Base-by-base conservation (phyloP, 257 asterid species). In the Verbascum thapsus region DNA sequence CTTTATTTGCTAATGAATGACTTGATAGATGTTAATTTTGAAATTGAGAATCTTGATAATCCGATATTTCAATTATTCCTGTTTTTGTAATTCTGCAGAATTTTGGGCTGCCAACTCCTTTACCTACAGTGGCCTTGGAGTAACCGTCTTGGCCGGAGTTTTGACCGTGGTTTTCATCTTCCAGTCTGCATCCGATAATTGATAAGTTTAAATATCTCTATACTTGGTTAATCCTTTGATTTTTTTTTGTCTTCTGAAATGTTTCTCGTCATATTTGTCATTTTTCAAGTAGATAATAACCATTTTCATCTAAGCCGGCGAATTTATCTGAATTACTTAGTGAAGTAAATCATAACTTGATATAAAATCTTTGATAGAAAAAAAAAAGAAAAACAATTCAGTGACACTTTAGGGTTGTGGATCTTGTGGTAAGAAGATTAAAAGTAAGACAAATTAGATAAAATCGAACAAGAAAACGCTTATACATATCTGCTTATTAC, bases 151-250 rank as follows among this genome's bases (percentile, higher is more conserved):
- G 80, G 95, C 84, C 53, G 98, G 98, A 17, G 84, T 73, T 69
- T 63, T 90, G 41, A 77, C 96, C 4, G 90, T 96, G 10, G 70
- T 90, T 61, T 85, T 90, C 83, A 90, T 90, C 74, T 88, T 90
- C 83, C 96, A 90, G 64, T 90, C 98, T 45, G 91, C 94, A 22
- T 85, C 95, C 55, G 69, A 79, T 77, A 84, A 41, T 12, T 90
- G 77, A 83, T 74, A 53, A 26, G 53, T 37, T 53, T 30, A 42
- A 39, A 26, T 10, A 39, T 7, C 17, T 32, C 11, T 26, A 26
- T 42, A 3, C 19, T 11, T 55, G 13, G 61, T 56, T 53, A 51
- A 59, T 38, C 37, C 7, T 1, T 35, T n/a, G 20, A 4, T 39
- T 58, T 58, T 47, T 30, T 38, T 16, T 54, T 3, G 32, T n/a